These are phyloP conservation scores for Chaetomium sp. DNA, from an alignment of 2,329 filamentous ascomycete species.

Conservation along the genomic window DNA sequence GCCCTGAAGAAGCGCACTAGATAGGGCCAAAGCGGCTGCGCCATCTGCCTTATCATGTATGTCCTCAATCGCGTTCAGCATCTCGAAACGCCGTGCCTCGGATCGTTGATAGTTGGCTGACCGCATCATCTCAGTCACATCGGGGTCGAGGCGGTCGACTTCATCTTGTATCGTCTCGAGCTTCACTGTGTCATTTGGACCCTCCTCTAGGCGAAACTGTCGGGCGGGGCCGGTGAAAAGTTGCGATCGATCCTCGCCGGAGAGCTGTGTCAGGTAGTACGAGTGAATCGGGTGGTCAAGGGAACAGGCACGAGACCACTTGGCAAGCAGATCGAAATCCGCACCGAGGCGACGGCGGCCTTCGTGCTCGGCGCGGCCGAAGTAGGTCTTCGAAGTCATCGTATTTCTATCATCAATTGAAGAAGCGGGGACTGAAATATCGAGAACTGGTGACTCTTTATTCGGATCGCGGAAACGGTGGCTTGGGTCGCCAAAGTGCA, in stretches of 20 bases:
- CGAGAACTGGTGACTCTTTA: not conserved
- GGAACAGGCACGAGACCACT: conserved; percentile 27
- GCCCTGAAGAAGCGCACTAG: conserved; percentile 13
- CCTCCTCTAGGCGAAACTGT: conserved; percentile 26
- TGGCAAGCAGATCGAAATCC: conserved; percentile 30
- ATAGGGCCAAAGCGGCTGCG: not conserved
- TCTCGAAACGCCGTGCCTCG: conserved; percentile 10
- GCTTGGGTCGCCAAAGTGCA: not conserved
- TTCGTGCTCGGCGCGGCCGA: conserved; percentile 28
- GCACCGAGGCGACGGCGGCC: conserved; percentile 29
- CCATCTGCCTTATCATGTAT: conserved; percentile 10
- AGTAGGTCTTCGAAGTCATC: conserved; percentile 28
- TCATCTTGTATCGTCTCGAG: conserved; percentile 27
- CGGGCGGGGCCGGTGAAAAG: conserved; percentile 26
- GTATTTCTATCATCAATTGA: conserved; percentile 18
- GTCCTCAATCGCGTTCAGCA: conserved; percentile 22
- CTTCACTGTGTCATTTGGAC: conserved; percentile 24
- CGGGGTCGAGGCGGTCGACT: conserved; percentile 26
- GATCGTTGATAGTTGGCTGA: conserved; percentile 26
- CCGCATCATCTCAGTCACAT: conserved; percentile 27
- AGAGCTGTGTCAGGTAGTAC: conserved; percentile 30
- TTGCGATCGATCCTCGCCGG: conserved; percentile 26
- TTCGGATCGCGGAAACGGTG: not conserved
- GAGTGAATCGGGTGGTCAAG: conserved; percentile 15
- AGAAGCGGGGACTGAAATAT: not conserved